Conservation (phyloP, 768 basidiomycete species). For the Pilatotrama ljubarskyi region DNA sequence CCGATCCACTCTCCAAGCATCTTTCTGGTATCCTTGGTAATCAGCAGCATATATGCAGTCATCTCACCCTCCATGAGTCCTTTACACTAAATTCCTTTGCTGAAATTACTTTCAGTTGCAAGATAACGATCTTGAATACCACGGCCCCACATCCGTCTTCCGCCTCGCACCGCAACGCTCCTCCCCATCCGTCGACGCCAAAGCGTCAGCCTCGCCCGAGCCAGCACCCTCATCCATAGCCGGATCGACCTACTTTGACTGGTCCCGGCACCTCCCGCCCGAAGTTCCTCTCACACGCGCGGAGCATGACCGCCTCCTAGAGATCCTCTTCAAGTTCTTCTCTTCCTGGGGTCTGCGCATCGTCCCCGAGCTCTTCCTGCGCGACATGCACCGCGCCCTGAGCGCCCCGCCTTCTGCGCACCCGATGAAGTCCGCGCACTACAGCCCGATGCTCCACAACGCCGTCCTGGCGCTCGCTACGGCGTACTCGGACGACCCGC, state of each 20-base stretch:
- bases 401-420: constrained; percentile 26
- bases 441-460: constrained; percentile 75
- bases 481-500: constrained; percentile 39
- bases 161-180: constrained; percentile 30
- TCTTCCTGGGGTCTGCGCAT: constrained; percentile 42
- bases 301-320: constrained; percentile 37
- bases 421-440: constrained; percentile 52
- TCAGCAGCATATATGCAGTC: neutral
- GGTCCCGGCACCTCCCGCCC: constrained; percentile 33
- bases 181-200: constrained; percentile 12
- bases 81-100: neutral
- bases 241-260: constrained; percentile 29
- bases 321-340: constrained; percentile 42
- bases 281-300: constrained; percentile 31
- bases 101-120: constrained; percentile 21
- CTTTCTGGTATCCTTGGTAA: neutral
- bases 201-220: constrained; percentile 15
- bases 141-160: constrained; percentile 34
- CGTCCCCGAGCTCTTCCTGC: constrained; percentile 41
- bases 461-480: constrained; percentile 51
- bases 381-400: constrained; percentile 43
- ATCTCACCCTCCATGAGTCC: neutral
- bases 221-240: constrained; percentile 6
- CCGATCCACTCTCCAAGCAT: neutral
- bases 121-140: constrained; percentile 31